These are phyloP conservation scores for Chalciporus piperatus DNA, from an alignment of 768 basidiomycete species.

Conservation along the genomic window DNA sequence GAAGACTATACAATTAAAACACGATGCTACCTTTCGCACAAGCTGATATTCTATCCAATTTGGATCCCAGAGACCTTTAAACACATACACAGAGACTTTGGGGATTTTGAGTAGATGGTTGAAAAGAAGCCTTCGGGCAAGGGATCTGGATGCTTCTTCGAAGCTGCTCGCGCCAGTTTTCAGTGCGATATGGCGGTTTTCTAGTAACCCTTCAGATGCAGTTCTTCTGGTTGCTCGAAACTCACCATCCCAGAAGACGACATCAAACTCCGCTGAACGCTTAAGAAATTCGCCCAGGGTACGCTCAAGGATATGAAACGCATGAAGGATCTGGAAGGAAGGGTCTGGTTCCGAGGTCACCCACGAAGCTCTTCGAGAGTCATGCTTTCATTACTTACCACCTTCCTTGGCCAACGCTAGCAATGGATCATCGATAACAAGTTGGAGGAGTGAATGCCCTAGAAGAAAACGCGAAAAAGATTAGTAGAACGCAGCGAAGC, in stretches of 20 bases:
- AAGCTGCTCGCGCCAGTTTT: constrained; percentile 36
- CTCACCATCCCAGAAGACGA: constrained; percentile 62
- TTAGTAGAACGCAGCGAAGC: not conserved
- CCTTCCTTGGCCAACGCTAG: constrained; percentile 50
- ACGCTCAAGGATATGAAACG: constrained; percentile 52
- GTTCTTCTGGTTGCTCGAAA: not conserved
- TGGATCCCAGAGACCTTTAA: constrained; percentile 44
- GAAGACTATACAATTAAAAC: not conserved
- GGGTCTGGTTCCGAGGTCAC: constrained; percentile 34
- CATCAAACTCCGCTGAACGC: constrained; percentile 54
- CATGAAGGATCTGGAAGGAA: constrained; percentile 65
- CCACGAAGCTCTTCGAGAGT: not conserved
- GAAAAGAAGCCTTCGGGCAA: constrained; percentile 53
- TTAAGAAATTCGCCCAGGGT: constrained; percentile 46
- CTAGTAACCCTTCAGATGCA: constrained; percentile 28
- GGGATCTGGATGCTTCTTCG: constrained; percentile 42
- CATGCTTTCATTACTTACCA: constrained; percentile 33
- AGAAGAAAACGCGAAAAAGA: not conserved
- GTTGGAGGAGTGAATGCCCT: constrained; percentile 63
- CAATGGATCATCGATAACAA: constrained; percentile 58
- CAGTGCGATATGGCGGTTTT: constrained; percentile 41
- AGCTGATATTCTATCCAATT: constrained; percentile 47
- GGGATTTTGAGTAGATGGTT: constrained; percentile 44
- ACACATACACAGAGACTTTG: constrained; percentile 42
- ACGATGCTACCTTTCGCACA: constrained; percentile 38